Evolutionary conservation across 2,329 filamentous ascomycete species (phyloP).

Genomic region (Fusarium oxysporum): DNA sequence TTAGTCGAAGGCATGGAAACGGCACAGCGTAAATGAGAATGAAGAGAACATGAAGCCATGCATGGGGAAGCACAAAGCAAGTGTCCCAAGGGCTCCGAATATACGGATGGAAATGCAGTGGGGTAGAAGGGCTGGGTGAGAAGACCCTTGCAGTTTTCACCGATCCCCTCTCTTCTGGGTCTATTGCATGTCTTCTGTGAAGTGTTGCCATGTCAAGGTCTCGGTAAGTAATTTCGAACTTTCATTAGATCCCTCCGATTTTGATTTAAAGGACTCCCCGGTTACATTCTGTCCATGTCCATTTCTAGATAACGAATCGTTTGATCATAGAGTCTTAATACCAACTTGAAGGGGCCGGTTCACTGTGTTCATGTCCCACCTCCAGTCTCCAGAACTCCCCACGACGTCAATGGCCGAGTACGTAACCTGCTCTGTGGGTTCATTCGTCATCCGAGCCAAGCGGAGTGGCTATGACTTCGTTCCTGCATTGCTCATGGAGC

Average conservation of each 20-base stretch:
- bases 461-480: conserved; percentile 42
- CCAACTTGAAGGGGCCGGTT: conserved; percentile 6
- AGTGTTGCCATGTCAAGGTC: conserved; percentile 22
- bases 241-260: conserved; percentile 17
- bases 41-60: conserved; percentile 9
- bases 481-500: conserved; percentile 46
- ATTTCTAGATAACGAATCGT: conserved; percentile 3
- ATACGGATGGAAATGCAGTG: conserved; percentile 36
- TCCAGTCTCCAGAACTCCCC: conserved; percentile 8
- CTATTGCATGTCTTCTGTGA: conserved; percentile 27
- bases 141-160: conserved; percentile 40
- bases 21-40: conserved; percentile 17
- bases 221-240: conserved; percentile 28
- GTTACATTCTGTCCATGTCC: background rate
- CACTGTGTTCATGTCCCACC: background rate
- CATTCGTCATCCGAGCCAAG: conserved; percentile 29
- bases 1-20: conserved; percentile 3
- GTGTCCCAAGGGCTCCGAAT: conserved; percentile 22
- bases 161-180: conserved; percentile 32
- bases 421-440: conserved; percentile 33
- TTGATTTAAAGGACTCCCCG: conserved; percentile 3
- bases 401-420: conserved; percentile 37
- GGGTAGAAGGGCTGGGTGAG: conserved; percentile 29
- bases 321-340: conserved; percentile 15
- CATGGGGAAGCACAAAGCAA: conserved; percentile 25